phyloP scores from a whole-genome alignment of 2,329 filamentous ascomycete species.

The Claviceps digitariae region DNA sequence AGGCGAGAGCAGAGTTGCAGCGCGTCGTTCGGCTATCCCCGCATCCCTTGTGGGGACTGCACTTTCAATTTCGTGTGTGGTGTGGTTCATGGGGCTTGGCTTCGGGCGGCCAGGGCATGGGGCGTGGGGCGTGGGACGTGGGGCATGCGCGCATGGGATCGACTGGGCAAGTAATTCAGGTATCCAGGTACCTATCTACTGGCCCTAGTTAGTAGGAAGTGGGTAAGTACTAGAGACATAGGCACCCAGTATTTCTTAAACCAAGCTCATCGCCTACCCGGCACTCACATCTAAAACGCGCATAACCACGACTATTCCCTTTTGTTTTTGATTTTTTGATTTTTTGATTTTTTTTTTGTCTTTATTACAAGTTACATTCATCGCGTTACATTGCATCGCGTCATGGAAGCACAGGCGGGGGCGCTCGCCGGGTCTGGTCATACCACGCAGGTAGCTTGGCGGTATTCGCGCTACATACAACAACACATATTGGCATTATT shows the following conservation, averaged over 20 bases:
- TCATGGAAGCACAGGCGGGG: neutral
- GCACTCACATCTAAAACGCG: neutral
- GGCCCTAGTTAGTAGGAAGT: too few relatives aligned
- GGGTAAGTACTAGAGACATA: neutral
- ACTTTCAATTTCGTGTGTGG: neutral
- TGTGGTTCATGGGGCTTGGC: neutral
- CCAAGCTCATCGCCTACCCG: neutral
- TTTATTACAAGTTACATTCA: neutral
- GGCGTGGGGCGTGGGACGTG: too few relatives aligned
- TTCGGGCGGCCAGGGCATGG: too few relatives aligned
- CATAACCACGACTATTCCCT: too few relatives aligned
- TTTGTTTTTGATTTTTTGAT: neutral
- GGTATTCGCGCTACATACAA: neutral
- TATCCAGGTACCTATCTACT: too few relatives aligned
- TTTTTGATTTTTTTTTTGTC: neutral
- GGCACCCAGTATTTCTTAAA: neutral
- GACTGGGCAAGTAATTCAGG: too few relatives aligned
- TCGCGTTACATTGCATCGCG: neutral
- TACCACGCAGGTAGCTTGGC: neutral
- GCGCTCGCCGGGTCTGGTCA: neutral
- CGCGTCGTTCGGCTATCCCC: neutral
- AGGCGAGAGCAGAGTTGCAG: neutral
- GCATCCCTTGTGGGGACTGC: neutral
- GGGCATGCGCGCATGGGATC: too few relatives aligned
- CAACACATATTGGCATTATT: neutral